Evolutionary conservation across 2,329 filamentous ascomycete genomes (phyloP), one percentile per base, ranked within the genome.

Genomic region (Orbilia quercus): DNA sequence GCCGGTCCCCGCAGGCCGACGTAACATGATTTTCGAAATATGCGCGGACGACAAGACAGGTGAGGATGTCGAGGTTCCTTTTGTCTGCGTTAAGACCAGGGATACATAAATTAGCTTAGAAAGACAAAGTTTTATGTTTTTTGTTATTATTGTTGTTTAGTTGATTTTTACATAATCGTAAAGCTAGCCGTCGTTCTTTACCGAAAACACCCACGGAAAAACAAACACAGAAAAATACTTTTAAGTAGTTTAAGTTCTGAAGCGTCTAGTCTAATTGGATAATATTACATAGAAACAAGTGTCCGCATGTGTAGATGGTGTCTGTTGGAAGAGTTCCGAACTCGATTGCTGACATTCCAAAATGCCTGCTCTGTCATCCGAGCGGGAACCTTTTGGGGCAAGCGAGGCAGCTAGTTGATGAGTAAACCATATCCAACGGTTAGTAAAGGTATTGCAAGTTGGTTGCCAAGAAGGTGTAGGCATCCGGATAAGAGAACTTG

Each of bases 41-140:
- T 96, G 95, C 5, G 91, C 90, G 0, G 94, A 98, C 80, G 95
- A 98, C 79, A 83, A 87, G 79, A 89, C 88, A 2, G 94, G 91
- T 75, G 92, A 98, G 82, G 95, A 99, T 80, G 94, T 98, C 1
- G 95, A 99, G 82, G 90, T 98, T 76, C 95, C 95, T 2, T 98
- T 96, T 81, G 91, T 98, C 79, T 96, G 94, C 88, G 88, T 96
- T 76, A 94, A 89, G 83, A 83, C 92, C 76, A 79, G 82, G 76
- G 59, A 72, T 28, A 57, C 65, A 40, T 72, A 40, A 55, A 45
- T 54, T n/a, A 53, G 31, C 7, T 23, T 36, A 25, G 82, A 79
- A n/a, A 69, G 28, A 31, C 28, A 31, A 31, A 31, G 16, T 47
- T 47, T 47, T 47, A n/a, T n/a, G n/a, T 22, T 14, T 47, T 47